Evolutionary conservation across 2,329 filamentous ascomycete genomes (phyloP).

Genomic region (Penicillium sp.): DNA sequence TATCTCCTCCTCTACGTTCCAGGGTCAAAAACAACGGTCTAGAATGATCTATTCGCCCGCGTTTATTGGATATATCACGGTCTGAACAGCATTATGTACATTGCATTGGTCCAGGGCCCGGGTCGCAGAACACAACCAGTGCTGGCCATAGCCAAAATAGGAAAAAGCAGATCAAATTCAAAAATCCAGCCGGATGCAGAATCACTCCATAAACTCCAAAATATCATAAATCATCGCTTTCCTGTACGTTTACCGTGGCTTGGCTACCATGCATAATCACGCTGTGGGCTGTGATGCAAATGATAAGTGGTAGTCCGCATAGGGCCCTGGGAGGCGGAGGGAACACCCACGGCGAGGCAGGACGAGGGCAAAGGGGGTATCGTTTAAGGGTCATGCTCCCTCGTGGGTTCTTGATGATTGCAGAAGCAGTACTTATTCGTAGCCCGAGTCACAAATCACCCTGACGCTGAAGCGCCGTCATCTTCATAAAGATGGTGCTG

Average conservation of each 20-base stretch:
- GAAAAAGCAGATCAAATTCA: neutral
- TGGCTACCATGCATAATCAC: neutral
- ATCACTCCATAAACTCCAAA: slow-evolving; percentile 6
- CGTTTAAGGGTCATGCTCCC: slow-evolving; percentile 17
- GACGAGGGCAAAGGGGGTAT: slow-evolving; percentile 20
- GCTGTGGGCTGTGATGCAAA: neutral
- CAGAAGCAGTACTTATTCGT: neutral
- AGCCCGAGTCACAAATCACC: slow-evolving; percentile 18
- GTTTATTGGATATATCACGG: slow-evolving; percentile 7
- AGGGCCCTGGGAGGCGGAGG: neutral
- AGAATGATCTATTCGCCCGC: slow-evolving; percentile 11
- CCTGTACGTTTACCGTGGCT: slow-evolving; percentile 5
- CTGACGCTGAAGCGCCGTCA: slow-evolving; percentile 34
- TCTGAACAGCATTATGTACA: slow-evolving; percentile 14
- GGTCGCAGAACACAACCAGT: neutral
- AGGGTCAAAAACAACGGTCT: neutral
- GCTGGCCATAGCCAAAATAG: neutral
- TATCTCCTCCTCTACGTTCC: neutral
- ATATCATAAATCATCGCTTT: slow-evolving; percentile 16
- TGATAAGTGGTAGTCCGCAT: neutral
- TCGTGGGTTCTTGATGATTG: slow-evolving; percentile 11
- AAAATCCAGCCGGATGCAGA: neutral
- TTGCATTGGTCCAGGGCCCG: neutral
- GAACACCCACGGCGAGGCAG: neutral
- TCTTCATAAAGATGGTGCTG: slow-evolving; percentile 65